phyloP scores from a whole-genome alignment of 2,329 filamentous ascomycete genomes.

The Sporothrix schenckii region DNA sequence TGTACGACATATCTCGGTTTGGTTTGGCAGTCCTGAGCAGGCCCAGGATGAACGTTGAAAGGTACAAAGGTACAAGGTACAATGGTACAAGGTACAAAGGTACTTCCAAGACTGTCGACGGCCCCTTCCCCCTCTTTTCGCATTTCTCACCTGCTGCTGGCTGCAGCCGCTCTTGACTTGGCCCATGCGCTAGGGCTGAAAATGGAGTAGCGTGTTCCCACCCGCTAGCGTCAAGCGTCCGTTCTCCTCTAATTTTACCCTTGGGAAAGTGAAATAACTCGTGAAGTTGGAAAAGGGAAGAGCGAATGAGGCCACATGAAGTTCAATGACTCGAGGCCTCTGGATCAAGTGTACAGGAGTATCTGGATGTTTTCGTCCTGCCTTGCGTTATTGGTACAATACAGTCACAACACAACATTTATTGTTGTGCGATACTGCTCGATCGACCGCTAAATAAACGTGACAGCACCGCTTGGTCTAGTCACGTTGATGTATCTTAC shows the following conservation, averaged over 20 bases:
- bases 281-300: slow-evolving; percentile 6
- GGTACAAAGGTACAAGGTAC: slow-evolving; percentile 1
- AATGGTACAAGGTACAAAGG: slow-evolving; percentile 9
- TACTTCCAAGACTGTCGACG: not conserved
- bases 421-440: too few species aligned
- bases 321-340: too few species aligned
- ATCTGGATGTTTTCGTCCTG: too few species aligned
- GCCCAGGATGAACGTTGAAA: not conserved
- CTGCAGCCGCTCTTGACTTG: slow-evolving; percentile 7
- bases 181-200: slow-evolving; percentile 30
- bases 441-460: too few species aligned
- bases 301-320: not conserved
- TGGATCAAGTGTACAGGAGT: too few species aligned
- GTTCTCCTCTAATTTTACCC: slow-evolving; percentile 16
- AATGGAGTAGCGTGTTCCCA: slow-evolving; percentile 23
- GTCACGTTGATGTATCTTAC: too few species aligned
- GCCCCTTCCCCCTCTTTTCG: slow-evolving; percentile 17
- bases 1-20: not conserved
- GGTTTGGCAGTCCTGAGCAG: not conserved
- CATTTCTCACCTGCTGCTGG: slow-evolving; percentile 5
- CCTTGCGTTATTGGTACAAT: too few species aligned
- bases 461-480: too few species aligned
- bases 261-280: not conserved
- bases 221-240: slow-evolving; percentile 1
- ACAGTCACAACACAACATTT: too few species aligned